Conservation (phyloP, 768 basidiomycete species). For the Pleurotus tuoliensis region DNA sequence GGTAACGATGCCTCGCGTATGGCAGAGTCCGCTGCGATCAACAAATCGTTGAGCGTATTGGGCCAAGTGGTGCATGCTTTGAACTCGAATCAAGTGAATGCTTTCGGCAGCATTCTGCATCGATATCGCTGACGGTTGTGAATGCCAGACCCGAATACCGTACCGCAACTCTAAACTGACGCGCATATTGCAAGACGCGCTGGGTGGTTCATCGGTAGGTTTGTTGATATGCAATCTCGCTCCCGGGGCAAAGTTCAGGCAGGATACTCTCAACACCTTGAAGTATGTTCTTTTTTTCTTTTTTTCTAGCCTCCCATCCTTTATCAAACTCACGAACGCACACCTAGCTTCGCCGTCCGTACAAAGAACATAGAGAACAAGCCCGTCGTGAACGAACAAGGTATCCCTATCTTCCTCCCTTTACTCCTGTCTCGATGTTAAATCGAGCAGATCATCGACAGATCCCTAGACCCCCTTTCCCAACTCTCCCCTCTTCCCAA, state of each 20-base stretch:
- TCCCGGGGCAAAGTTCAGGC: conserved; percentile 75
- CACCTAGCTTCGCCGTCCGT: conserved; percentile 64
- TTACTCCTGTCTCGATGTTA: background rate
- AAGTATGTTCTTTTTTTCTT: conserved; percentile 49
- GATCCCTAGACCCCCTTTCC: conserved; percentile 57
- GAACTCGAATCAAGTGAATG: conserved; percentile 30
- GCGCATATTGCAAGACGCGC: conserved; percentile 83
- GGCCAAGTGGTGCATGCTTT: conserved; percentile 87
- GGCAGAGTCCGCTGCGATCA: conserved; percentile 87
- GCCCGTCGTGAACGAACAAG: conserved; percentile 73
- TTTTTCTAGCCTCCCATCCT: background rate
- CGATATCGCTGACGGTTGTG: conserved; percentile 4
- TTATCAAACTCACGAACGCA: too few species aligned
- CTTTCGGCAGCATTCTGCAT: background rate
- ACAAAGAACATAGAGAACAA: conserved; percentile 88
- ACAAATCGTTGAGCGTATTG: conserved; percentile 82
- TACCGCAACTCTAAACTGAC: conserved; percentile 91
- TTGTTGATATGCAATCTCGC: conserved; percentile 86
- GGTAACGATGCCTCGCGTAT: conserved; percentile 86
- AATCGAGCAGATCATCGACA: conserved; percentile 50
- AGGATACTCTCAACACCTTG: conserved; percentile 89
- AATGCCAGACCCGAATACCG: conserved; percentile 65
- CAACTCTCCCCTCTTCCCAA: conserved; percentile 44
- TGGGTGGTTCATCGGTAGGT: conserved; percentile 77
- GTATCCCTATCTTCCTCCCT: conserved; percentile 29